phyloP scores from a whole-genome alignment of 768 basidiomycete species.

The Collybiopsis luxurians region DNA sequence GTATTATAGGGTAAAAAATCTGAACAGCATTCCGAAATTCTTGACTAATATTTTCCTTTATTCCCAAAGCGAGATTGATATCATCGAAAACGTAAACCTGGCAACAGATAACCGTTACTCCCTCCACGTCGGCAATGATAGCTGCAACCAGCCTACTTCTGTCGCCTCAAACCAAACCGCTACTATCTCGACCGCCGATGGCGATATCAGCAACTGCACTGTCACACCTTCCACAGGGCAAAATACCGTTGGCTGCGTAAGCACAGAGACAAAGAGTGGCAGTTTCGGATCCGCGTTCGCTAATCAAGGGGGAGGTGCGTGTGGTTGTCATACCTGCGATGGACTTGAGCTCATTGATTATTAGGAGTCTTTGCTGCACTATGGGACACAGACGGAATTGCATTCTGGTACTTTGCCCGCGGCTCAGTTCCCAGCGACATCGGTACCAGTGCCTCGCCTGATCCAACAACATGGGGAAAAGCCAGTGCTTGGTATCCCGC shows the following conservation, averaged over 20 bases:
- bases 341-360: too few species aligned
- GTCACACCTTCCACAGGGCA: slow-evolving; percentile 33
- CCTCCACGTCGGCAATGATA: slow-evolving; percentile 51
- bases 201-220: slow-evolving; percentile 39
- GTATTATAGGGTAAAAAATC: too few species aligned
- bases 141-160: slow-evolving; percentile 41
- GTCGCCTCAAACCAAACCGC: slow-evolving; percentile 34
- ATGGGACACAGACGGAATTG: slow-evolving; percentile 54
- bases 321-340: too few species aligned
- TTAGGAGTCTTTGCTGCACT: too few species aligned
- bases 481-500: slow-evolving; percentile 64
- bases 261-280: slow-evolving; percentile 38
- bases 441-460: slow-evolving; percentile 40
- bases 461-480: slow-evolving; percentile 54
- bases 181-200: slow-evolving; percentile 31
- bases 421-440: slow-evolving; percentile 58
- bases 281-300: slow-evolving; percentile 64
- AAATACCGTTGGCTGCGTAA: slow-evolving; percentile 52
- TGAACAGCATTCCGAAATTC: too few species aligned
- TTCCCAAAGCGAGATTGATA: slow-evolving; percentile 51
- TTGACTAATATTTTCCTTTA: too few species aligned
- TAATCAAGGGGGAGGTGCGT: slow-evolving; percentile 57
- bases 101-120: slow-evolving; percentile 52
- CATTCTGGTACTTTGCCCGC: slow-evolving; percentile 57
- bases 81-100: slow-evolving; percentile 52